Conservation (phyloP, 2,329 filamentous ascomycete species). For the Neofusicoccum sp. region DNA sequence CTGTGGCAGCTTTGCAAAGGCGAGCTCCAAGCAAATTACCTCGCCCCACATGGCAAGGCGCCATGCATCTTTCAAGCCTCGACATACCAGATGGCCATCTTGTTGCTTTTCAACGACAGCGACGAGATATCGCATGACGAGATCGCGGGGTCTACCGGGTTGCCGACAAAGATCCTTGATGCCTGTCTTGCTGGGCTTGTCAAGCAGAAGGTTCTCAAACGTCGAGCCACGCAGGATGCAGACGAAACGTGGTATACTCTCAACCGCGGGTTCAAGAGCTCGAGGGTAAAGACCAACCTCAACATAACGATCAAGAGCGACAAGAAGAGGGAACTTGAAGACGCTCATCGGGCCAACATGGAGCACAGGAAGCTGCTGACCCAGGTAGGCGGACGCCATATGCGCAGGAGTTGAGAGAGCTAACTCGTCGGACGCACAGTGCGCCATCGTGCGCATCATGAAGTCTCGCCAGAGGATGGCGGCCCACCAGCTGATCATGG, state of each 20-base stretch:
- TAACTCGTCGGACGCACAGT: background rate
- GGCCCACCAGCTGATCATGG: background rate
- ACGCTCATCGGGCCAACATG: background rate
- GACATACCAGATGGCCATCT: background rate
- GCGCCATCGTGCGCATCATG: background rate
- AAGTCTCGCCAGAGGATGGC: background rate
- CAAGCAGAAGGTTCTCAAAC: background rate
- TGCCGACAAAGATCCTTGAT: background rate
- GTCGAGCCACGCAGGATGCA: background rate
- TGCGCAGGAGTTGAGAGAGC: background rate
- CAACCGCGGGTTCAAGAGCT: background rate
- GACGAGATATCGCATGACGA: background rate
- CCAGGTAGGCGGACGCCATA: background rate
- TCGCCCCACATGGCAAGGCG: background rate
- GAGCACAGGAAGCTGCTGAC: background rate
- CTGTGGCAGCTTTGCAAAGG: background rate
- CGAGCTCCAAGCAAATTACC: background rate
- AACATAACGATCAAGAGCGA: background rate
- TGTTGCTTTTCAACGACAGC: background rate
- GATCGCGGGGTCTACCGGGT: background rate
- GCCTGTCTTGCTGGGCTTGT: background rate
- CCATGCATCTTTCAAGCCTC: background rate
- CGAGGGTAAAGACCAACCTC: background rate
- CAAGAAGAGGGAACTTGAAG: background rate
- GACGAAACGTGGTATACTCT: background rate